Evolutionary conservation across 2,329 filamentous ascomycete species (phyloP), one percentile per base, ranked within the genome.

Genomic region (Xylaria sp.): DNA sequence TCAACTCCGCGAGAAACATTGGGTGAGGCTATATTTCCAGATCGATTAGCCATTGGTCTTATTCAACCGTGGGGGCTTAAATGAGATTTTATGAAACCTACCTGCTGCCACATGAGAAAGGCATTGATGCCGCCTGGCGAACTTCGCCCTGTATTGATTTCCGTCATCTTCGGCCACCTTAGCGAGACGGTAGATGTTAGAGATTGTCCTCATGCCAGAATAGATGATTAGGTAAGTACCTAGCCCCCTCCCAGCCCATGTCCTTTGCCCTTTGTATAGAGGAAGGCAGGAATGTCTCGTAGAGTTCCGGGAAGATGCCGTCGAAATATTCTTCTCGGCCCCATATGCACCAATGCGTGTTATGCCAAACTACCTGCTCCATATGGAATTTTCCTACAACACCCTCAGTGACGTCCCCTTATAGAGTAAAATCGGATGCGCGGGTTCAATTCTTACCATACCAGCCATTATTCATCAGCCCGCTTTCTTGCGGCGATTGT

Each of bases 61-160:
- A 1, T 13, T 1, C n/a, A 20, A 0, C n/a, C 3, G 42, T 6
- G 11, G 15, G n/a, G 2, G 20, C 6, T 5, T 15, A 6, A 4
- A 26, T 31, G 6, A n/a, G 9, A 3, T 36, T 17, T 1, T 42
- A 3, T 6, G 6, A 13, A 51, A 13, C 72, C 48, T 15, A 74
- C 73, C 67, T 77, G 83, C 60, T 86, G 84, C 84, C 84, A 86
- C 59, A 86, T 81, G n/a, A 86, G 77, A 0, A 86, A 76, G 28
- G 79, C 81, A 69, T 87, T 86, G 62, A 86, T 84, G 46, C 83
- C 81, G 0, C 85, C 84, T 0, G 85, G 85, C 0, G 84, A 83
- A 61, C 79, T 83, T 13, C 80, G 76, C 5, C 83, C 84, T 0
- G 80, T 82, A 0, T 79, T 79, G 66, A 58, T 65, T 20, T 87